Evolutionary conservation across 2,329 filamentous ascomycete genomes (phyloP).

Genomic region (Exophiala sp.): DNA sequence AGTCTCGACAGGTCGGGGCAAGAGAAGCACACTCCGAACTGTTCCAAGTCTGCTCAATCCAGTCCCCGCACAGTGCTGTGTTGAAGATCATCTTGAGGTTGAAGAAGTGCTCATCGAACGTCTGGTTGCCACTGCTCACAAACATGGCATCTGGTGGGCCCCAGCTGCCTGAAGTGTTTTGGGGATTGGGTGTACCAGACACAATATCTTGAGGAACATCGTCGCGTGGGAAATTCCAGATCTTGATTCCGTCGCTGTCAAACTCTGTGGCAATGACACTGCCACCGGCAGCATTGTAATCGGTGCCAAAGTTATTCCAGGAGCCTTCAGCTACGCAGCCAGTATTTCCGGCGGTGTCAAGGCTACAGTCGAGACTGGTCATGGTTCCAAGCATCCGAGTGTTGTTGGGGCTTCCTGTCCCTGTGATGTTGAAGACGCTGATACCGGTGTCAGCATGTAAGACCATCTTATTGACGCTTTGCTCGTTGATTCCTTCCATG

Average conservation of each 20-base stretch:
- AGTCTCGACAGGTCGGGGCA: constrained; percentile 62
- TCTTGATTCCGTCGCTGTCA: constrained; percentile 42
- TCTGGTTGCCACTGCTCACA: constrained; percentile 34
- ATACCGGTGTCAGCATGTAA: constrained; percentile 45
- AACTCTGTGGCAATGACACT: constrained; percentile 49
- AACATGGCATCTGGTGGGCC: constrained; percentile 44
- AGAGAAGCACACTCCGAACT: constrained; percentile 53
- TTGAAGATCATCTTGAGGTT: constrained; percentile 44
- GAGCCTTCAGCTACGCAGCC: constrained; percentile 35
- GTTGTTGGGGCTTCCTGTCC: not conserved
- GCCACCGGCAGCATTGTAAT: constrained; percentile 45
- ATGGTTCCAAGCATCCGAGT: constrained; percentile 1
- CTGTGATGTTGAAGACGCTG: constrained; percentile 41
- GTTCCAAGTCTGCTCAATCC: constrained; percentile 48
- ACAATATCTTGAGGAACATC: constrained; percentile 43
- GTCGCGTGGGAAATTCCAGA: constrained; percentile 47
- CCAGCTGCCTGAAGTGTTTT: constrained; percentile 33
- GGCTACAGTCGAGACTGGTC: constrained; percentile 31
- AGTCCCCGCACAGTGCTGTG: constrained; percentile 52
- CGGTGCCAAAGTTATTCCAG: constrained; percentile 43
- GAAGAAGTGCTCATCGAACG: constrained; percentile 38
- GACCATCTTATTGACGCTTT: constrained; percentile 40
- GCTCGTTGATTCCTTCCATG: constrained; percentile 47
- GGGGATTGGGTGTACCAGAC: constrained; percentile 35
- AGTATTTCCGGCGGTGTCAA: constrained; percentile 29